Percentiles rank a stretch among this genome's conserved stretches.
Evolutionary conservation across 495 filamentous ascomycete genomes (phyloP).

Genomic region (Hypoxylon fuscum): DNA sequence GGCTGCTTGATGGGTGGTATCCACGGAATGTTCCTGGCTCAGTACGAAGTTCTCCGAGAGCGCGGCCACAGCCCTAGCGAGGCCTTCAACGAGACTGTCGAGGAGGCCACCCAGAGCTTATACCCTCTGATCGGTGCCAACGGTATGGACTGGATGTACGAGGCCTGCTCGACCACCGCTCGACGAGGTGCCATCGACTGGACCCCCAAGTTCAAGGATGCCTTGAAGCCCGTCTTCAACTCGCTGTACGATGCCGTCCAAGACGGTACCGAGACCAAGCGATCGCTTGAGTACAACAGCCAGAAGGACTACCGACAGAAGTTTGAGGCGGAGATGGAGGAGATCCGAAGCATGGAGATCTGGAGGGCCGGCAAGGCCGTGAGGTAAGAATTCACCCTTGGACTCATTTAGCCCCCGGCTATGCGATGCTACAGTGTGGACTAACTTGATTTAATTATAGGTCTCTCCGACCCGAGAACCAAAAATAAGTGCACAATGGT

Average conservation of each 20-base stretch:
- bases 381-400: constrained; percentile 60
- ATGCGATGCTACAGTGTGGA: background rate
- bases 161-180: constrained; percentile 97
- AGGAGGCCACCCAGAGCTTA: constrained; percentile 97
- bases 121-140: constrained; percentile 96
- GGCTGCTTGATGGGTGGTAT: constrained; percentile 99
- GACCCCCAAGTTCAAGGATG: constrained; percentile 93
- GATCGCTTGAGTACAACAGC: constrained; percentile 93
- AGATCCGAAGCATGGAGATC: constrained; percentile 97
- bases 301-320: constrained; percentile 94
- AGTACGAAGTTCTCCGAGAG: constrained; percentile 99
- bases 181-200: constrained; percentile 99
- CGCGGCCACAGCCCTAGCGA: constrained; percentile 95
- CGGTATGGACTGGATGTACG: constrained; percentile 99
- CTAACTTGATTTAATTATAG: constrained; percentile 51
- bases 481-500: constrained; percentile 69
- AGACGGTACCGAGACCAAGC: constrained; percentile 89
- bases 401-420: background rate
- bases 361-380: constrained; percentile 99
- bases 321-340: constrained; percentile 95
- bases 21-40: constrained; percentile 99
- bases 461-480: constrained; percentile 91
- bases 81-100: constrained; percentile 99
- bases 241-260: constrained; percentile 91
- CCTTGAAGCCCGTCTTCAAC: constrained; percentile 97